phyloP scores from a whole-genome alignment of 139 green algal species.

The Picochlorum costavermella region DNA sequence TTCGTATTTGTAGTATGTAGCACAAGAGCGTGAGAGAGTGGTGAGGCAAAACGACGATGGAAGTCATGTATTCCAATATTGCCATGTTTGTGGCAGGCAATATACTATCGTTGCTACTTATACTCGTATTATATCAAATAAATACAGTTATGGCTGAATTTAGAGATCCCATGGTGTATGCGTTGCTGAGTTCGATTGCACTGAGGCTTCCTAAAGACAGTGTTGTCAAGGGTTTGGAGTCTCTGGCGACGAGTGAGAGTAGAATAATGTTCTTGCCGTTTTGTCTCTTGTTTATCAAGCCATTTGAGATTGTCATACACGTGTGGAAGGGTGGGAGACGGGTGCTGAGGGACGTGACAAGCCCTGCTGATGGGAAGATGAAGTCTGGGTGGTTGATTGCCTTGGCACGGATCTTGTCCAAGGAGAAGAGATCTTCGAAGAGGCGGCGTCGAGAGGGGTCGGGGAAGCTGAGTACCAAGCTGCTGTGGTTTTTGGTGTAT shows the following conservation, averaged over 20 bases:
- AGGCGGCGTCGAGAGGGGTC: no score
- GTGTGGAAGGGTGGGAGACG: no score
- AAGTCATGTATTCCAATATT: slow-evolving; percentile 11
- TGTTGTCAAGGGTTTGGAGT: slow-evolving; percentile 27
- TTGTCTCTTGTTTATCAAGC: not conserved
- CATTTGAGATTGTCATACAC: no score
- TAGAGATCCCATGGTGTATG: slow-evolving; percentile 43
- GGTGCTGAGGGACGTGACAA: no score
- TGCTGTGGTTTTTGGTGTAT: not conserved
- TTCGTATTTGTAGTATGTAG: no score
- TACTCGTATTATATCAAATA: slow-evolving; percentile 37
- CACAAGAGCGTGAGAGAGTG: not conserved
- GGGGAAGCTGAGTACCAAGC: not conserved
- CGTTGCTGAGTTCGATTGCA: slow-evolving; percentile 42
- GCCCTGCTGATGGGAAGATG: no score
- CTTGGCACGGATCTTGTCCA: no score
- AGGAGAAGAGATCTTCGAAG: no score
- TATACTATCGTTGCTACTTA: slow-evolving; percentile 28
- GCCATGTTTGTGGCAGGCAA: slow-evolving; percentile 36
- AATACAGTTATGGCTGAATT: slow-evolving; percentile 40
- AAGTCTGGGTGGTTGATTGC: no score
- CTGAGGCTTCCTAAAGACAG: slow-evolving; percentile 41
- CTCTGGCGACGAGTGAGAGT: not conserved
- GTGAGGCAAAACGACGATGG: not conserved
- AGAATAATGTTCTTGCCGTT: not conserved